phyloP scores from a whole-genome alignment of 2,329 filamentous ascomycete species.

The Aspergillus hiratsukae region DNA sequence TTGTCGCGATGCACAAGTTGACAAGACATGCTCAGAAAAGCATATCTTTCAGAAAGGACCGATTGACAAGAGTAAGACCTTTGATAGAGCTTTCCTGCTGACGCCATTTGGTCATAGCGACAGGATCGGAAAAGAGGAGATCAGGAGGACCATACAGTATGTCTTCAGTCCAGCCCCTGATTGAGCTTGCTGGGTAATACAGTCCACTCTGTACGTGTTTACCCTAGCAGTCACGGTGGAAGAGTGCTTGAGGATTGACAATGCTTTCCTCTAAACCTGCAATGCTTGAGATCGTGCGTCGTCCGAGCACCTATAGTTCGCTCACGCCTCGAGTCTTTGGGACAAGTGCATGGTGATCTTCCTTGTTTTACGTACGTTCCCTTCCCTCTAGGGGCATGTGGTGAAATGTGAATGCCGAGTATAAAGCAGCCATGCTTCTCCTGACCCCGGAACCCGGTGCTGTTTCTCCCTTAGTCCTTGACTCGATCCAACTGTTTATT shows the following conservation, averaged over 20 bases:
- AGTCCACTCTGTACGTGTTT: too few relatives aligned
- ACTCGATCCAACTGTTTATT: background rate
- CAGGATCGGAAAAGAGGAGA: background rate
- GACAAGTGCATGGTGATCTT: background rate
- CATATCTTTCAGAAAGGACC: background rate
- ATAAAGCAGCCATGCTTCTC: too few relatives aligned
- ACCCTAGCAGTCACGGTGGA: too few relatives aligned
- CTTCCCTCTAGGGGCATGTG: background rate
- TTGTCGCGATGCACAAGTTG: too few relatives aligned
- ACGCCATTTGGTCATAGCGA: too few relatives aligned
- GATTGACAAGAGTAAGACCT: background rate
- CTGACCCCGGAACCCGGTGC: background rate
- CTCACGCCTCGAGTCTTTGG: background rate
- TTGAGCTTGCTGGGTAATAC: too few relatives aligned
- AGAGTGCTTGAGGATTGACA: background rate
- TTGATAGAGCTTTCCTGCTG: background rate
- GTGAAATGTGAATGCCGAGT: too few relatives aligned
- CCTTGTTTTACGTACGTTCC: background rate
- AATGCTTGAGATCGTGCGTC: background rate
- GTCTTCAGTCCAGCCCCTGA: background rate
- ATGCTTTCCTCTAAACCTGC: background rate
- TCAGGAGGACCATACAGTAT: background rate
- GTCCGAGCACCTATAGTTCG: background rate
- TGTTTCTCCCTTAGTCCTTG: background rate
- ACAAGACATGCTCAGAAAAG: too few relatives aligned